Base-by-base conservation (phyloP, 148 eudicot species). In the Drosera capensis region DNA sequence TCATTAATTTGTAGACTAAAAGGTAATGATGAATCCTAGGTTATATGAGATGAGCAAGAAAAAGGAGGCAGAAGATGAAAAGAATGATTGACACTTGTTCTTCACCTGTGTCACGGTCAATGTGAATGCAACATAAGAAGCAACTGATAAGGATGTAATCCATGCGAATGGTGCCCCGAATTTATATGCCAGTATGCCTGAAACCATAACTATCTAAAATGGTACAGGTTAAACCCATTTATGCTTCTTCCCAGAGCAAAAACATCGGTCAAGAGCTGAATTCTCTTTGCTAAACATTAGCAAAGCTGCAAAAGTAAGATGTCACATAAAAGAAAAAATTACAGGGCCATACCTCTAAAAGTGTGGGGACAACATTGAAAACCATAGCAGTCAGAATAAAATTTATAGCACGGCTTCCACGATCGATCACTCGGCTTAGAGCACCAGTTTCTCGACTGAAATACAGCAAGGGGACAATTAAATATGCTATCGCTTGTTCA, bases 391-490 rank as follows among this genome's bases (percentile, higher is more conserved):
- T 74, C 46, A 88, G 94, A 52, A 88, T 71, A 59, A 83, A 88
- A 62, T 83, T 83, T 58, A 88, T 88, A 52, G 92, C 96, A 55
- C 96, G 94, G 77, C 96, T 88, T 66, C 96, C 96, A 64, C 96
- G 96, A 61, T 88, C 96, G 54, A 88, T 83, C 44, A 73, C 78
- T 40, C 96, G 86, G 67, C 67, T 83, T 12, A 88, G 71, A 62
- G 60, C 96, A 50, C 96, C 96, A 48, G 96, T 88, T 71, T 88
- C 96, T 53, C 96, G 96, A 65, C 96, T 88, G 57, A 40, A 56
- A 48, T 23, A 46, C 60, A 43, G 44, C 37, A 7, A 40, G 48
- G 48, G 45, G 14, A 29, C 36, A 28, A 20, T 0, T 24, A 16
- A 31, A 25, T 23, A 7, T 44, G 22, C 43, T 29, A 21, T 3